phyloP scores from a whole-genome alignment of 495 filamentous ascomycete genomes.

The Aspergillus campestris region DNA sequence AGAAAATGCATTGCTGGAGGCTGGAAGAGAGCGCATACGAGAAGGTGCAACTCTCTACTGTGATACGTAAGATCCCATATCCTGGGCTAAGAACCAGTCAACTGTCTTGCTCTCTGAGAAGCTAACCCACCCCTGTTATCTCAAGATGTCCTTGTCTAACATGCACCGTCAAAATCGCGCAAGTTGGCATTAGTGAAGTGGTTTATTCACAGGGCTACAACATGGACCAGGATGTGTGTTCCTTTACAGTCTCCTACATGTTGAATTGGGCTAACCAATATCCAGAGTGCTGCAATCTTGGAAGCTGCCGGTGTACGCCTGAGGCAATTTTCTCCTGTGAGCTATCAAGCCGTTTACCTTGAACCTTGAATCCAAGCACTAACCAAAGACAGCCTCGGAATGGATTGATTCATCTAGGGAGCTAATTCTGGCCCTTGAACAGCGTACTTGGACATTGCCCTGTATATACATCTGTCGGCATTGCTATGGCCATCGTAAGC shows the following conservation, averaged over 20 bases:
- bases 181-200: slow-evolving; percentile 91
- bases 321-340: slow-evolving; percentile 75
- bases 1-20: slow-evolving; percentile 92
- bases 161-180: slow-evolving; percentile 96
- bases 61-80: slow-evolving; percentile 53
- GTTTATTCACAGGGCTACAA: slow-evolving; percentile 90
- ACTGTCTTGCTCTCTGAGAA: no score
- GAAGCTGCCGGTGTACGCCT: slow-evolving; percentile 65
- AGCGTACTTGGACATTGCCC: no score
- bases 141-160: slow-evolving; percentile 83
- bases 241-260: not conserved
- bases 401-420: slow-evolving; percentile 39
- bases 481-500: no score
- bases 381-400: slow-evolving; percentile 33
- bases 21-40: slow-evolving; percentile 81
- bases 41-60: slow-evolving; percentile 79
- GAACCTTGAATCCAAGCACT: slow-evolving; percentile 1
- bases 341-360: slow-evolving; percentile 6
- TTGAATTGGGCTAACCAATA: slow-evolving; percentile 6
- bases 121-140: not conserved
- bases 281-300: slow-evolving; percentile 68
- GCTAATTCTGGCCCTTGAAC: not conserved
- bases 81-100: no score
- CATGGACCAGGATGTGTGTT: slow-evolving; percentile 64
- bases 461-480: no score